These are phyloP conservation scores for Anthracocystis setariae DNA, from an alignment of 1,284 basidiomycete genomes.

Conservation along the genomic window DNA sequence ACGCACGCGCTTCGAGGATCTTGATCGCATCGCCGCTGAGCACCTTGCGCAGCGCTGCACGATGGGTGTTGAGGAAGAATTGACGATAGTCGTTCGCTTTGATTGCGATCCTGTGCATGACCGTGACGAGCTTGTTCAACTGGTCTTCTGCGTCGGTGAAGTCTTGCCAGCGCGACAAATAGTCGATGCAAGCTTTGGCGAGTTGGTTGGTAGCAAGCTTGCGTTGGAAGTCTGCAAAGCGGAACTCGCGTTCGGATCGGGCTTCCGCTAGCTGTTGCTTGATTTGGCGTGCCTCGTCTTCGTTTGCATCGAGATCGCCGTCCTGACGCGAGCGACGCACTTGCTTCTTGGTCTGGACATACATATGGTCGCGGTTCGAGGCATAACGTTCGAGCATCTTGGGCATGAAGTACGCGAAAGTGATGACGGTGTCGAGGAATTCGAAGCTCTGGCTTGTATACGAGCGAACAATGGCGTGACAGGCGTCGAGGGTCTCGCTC, in stretches of 20 bases:
- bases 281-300: conserved; percentile 44
- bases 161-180: conserved; percentile 60
- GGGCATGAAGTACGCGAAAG: conserved; percentile 62
- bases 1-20: conserved; percentile 39
- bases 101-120: conserved; percentile 63
- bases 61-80: conserved; percentile 54
- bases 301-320: conserved; percentile 44
- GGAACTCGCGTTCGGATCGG: conserved; percentile 59
- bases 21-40: conserved; percentile 40
- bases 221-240: conserved; percentile 61
- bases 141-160: conserved; percentile 50
- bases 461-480: conserved; percentile 52
- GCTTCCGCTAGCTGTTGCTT: conserved; percentile 45
- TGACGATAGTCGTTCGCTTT: conserved; percentile 53
- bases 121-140: conserved; percentile 55
- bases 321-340: conserved; percentile 44
- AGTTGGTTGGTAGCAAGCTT: conserved; percentile 58
- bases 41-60: conserved; percentile 41
- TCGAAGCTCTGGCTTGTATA: conserved; percentile 64
- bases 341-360: conserved; percentile 56
- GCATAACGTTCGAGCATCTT: conserved; percentile 64
- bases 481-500: conserved; percentile 57
- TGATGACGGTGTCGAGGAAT: conserved; percentile 59
- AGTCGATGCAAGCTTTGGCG: conserved; percentile 58
- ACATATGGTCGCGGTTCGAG: conserved; percentile 60